Conservation (phyloP, 169 alveolate species). For the Plasmodium cynomolgi region DNA sequence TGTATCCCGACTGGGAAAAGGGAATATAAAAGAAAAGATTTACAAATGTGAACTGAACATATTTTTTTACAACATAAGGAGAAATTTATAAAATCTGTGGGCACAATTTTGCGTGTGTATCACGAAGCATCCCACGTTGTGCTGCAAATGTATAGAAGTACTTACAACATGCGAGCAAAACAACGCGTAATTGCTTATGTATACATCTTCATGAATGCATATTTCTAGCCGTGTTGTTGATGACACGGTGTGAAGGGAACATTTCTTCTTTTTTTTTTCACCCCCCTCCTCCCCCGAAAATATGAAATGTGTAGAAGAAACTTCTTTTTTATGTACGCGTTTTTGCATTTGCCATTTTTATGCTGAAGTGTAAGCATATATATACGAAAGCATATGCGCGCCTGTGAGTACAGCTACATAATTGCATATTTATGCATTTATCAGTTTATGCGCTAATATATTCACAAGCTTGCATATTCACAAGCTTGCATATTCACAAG, state of each 20-base stretch:
- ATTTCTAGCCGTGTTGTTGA: background rate
- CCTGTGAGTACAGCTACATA: background rate
- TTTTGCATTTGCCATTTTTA: background rate
- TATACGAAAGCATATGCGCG: background rate
- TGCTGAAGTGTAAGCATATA: background rate
- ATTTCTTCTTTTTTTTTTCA: background rate
- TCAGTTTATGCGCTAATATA: slow-evolving; percentile 4
- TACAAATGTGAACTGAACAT: background rate
- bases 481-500: background rate
- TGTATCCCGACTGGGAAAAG: slow-evolving; percentile 79
- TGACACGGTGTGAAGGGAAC: background rate
- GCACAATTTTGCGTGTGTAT: background rate
- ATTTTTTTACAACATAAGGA: background rate
- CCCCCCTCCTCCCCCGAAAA: background rate
- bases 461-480: background rate
- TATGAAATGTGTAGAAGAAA: background rate
- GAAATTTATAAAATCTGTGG: background rate
- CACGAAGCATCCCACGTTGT: background rate
- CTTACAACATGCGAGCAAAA: background rate
- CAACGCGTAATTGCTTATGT: background rate
- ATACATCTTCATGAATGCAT: background rate
- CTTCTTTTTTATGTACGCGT: background rate
- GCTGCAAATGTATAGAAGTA: background rate
- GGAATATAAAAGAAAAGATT: background rate
- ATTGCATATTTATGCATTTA: background rate